Evolutionary conservation across 495 filamentous ascomycete species (phyloP).

Genomic region (Daldinia vernicosa): DNA sequence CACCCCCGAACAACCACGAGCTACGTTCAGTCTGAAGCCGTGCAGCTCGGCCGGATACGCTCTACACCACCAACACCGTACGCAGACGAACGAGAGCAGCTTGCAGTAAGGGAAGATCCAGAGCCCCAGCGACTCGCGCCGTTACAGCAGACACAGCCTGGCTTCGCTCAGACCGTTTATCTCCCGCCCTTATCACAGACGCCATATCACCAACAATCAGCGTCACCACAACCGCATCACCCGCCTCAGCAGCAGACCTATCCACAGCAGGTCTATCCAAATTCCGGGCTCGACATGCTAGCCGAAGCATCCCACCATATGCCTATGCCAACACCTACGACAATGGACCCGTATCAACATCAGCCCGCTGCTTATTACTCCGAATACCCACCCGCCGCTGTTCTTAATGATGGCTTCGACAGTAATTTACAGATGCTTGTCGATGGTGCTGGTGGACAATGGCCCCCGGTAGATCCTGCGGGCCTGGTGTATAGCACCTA

Average conservation of each 20-base stretch:
- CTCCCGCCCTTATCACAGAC: conserved; percentile 44
- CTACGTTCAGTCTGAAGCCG: conserved; percentile 25
- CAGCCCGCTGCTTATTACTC: conserved; percentile 29
- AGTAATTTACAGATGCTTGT: conserved; percentile 47
- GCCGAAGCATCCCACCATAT: conserved; percentile 36
- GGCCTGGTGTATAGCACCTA: conserved; percentile 39
- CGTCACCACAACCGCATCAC: conserved; percentile 17
- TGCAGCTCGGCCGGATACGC: conserved; percentile 10
- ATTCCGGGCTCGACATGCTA: conserved; percentile 35
- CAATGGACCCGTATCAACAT: conserved; percentile 33
- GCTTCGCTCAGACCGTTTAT: conserved; percentile 39
- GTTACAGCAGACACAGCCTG: conserved; percentile 33
- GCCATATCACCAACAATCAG: conserved; percentile 31
- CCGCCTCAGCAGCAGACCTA: conserved; percentile 13
- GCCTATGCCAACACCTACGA: conserved; percentile 16
- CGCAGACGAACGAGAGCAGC: conserved; percentile 9
- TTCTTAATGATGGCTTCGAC: conserved; percentile 48
- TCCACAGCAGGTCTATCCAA: conserved; percentile 26
- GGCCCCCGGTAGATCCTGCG: conserved; percentile 33
- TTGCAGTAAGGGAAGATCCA: conserved; percentile 11
- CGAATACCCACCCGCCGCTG: conserved; percentile 31
- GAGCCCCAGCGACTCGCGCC: conserved; percentile 43
- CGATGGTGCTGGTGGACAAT: conserved; percentile 39
- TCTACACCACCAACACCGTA: conserved; percentile 9
- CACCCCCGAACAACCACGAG: conserved; percentile 41